Base-by-base conservation (phyloP, 2,329 filamentous ascomycete species). In the Phialemonium atrogriseum region DNA sequence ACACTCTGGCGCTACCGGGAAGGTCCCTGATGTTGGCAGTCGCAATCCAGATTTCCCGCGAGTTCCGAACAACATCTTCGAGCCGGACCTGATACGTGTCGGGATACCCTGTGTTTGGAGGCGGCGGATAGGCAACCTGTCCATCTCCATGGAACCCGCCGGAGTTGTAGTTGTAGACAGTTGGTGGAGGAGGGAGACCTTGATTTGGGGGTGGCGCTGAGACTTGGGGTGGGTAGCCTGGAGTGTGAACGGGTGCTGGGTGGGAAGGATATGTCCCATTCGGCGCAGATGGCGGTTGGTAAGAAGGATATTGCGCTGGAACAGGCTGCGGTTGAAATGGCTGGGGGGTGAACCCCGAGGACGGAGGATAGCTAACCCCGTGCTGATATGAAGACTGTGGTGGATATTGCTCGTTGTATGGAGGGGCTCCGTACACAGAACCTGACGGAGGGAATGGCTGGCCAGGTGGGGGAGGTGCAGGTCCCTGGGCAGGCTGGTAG, bases 31-130 rank as follows among this genome's bases (percentile, higher is more conserved):
- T 60, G 4, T 65, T 64, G 7, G 66, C 66, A 3, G 78, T 68
- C 14, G 62, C 56, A 39, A 70, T 69, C 80, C 81, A 88, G 21
- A 80, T 54, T 15, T 75, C 70, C 36, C 71, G 66, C 5, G 74
- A 70, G 46, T 68, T 65, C 24, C 56, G 60, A 8, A 68, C 65
- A 37, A 84, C 56, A 27, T 68, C 58, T 28, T 73, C 64, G 7
- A 75, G 54, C 40, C 70, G 66, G 12, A 46, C 38, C 36, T 61
- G 55, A 39, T 72, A 66, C 18, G 54, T 56, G 32, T 59, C 61
- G 42, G 58, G 58, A 49, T 59, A 39, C 2, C 35, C 19, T 35
- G 29, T 9, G 33, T 46, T 22, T 51, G 54, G 18, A 46, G 30
- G 37, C 16, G 39, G 19, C n/a, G 46, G 31, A 18, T 37, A 32